Conservation (phyloP, 179 eudicot genomes). For the Carnegiea gigantea region DNA sequence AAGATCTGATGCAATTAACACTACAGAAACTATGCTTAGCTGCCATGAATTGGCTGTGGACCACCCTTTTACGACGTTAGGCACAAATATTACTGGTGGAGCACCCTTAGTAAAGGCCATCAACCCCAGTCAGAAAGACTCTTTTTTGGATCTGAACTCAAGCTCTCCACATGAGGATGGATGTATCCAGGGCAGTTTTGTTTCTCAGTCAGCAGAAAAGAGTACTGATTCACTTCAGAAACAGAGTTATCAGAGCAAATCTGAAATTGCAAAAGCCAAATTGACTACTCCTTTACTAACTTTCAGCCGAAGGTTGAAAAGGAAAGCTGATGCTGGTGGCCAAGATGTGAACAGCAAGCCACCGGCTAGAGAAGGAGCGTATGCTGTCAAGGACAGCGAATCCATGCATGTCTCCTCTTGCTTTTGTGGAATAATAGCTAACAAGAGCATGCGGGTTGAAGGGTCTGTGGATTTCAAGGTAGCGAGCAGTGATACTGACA, state of each 20-base stretch:
- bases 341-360: constrained; percentile 13
- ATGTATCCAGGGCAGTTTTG: constrained; percentile 23
- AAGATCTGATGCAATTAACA: constrained; percentile 16
- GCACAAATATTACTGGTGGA: constrained; percentile 19
- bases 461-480: constrained; percentile 21
- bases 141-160: constrained; percentile 23
- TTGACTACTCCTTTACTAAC: constrained; percentile 38
- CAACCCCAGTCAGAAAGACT: constrained; percentile 18
- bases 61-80: constrained; percentile 14
- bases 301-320: constrained; percentile 51
- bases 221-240: constrained; percentile 18
- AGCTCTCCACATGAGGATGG: constrained; percentile 22
- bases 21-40: constrained; percentile 14
- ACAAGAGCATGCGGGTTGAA: constrained; percentile 9
- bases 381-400: constrained; percentile 10
- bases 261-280: constrained; percentile 29
- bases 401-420: constrained; percentile 12
- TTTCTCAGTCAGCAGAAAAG: constrained; percentile 27
- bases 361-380: constrained; percentile 18
- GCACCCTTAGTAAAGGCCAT: constrained; percentile 14
- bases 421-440: constrained; percentile 22
- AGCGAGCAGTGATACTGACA: constrained; percentile 2
- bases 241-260: neutral
- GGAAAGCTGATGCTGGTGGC: constrained; percentile 30
- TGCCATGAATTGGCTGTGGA: constrained; percentile 23